Base-by-base conservation (phyloP, 1,284 basidiomycete genomes). In the Trichosporon asahii region DNA sequence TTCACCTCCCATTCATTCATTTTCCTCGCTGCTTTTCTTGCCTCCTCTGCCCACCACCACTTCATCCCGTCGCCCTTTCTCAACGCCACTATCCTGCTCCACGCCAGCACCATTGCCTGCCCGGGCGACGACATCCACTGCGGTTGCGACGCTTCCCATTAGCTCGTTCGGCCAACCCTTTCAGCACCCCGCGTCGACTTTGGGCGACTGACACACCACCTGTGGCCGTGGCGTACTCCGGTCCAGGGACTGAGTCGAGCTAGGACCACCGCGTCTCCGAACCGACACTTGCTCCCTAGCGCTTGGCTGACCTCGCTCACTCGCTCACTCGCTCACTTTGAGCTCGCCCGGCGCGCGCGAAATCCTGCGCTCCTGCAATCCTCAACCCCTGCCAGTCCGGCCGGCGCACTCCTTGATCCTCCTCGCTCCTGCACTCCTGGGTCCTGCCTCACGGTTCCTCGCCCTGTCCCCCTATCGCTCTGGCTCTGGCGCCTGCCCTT, bases 191-290 rank as follows among this genome's bases (percentile, higher is more conserved):
- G 53, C 23, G 53, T 23, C 23, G 49, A 23, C 6, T n/a, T 23
- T 6, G 49, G 21, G 4, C 49, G 49, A 23, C 23, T 55, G 49
- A 27, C 53, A 27, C n/a, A n/a, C n/a, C n/a, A n/a, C 53, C 53
- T 15, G 53, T 14, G 53, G 53, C 53, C 53, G 53, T 27, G 53
- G 53, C 53, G 53, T 29, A 27, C 57, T 61, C 57, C 57, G 57
- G 57, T 12, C 57, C 57, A 61, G 57, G 57, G 57, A 61, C 57
- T 33, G 57, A n/a, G 18, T 33, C 57, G 57, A 61, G 57, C 57
- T 61, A 61, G 57, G 57, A 31, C 57, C 57, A 31, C 57, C 57
- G 57, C 57, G 57, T 31, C 57, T 31, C 57, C 57, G 57, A 61
- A 61, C 57, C 57, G 57, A 31, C 57, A 8, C 55, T 60, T 60